Base-by-base conservation (phyloP, 495 filamentous ascomycete genomes). In the Chaetomium tenue region DNA sequence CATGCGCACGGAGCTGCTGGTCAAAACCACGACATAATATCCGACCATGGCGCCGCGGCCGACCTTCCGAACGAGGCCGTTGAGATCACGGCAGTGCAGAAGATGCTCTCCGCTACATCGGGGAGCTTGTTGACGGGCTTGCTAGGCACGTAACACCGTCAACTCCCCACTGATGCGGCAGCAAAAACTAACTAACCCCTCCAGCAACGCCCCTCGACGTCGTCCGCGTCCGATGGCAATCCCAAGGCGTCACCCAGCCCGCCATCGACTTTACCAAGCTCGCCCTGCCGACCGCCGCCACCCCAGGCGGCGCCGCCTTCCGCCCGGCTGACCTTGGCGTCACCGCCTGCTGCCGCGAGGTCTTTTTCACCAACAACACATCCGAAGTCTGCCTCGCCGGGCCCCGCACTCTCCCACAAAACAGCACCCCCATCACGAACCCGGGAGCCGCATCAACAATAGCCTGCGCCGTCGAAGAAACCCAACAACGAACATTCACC, bases 191-290 rank as follows among this genome's bases (percentile, higher is more conserved):
- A 63, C 59, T 37, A 7, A 13, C n/a, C 18, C 5, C 67, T 78
- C 18, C 63, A 98, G 95, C 95, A 15, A 98, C 95, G 18, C 94
- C 94, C 63, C 86, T 98, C 25, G 94, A 98, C 74, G 95, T 98
- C 52, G 95, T 98, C 58, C 91, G 94, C 13, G 92, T 98, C 47
- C 91, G 94, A 54, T 81, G 96, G 62, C 94, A 98, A 77, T 92
- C 95, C 0, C 93, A 98, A 64, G 66, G 72, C 66, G 58, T 79
- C 30, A 72, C 81, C 81, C 81, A 66, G 64, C 57, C 76, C 9
- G 39, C 68, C 58, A 47, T 67, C 57, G 71, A 82, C 70, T 76
- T 83, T 73, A 70, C 73, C 42, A 74, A 71, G 54, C 71, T 79
- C 52, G 71, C 73, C 25, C 54, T 79, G 47, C 50, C 60, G 13